phyloP scores from a whole-genome alignment of 805 yeast genomes.

The Candida ulmi region DNA sequence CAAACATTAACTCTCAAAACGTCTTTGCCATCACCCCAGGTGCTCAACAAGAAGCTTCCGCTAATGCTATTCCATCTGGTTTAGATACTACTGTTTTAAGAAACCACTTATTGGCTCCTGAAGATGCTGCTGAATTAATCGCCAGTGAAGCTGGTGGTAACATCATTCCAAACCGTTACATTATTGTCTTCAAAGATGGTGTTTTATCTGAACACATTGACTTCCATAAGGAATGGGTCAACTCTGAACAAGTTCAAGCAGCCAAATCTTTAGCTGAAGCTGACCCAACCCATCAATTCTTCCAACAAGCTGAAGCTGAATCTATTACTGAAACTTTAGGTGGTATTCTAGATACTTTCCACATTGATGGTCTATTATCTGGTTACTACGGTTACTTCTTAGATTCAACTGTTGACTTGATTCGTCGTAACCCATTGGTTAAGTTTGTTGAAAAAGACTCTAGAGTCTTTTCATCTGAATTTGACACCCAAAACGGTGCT shows the following conservation, averaged over 20 bases:
- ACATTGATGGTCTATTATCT: conserved; percentile 47
- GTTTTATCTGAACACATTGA: conserved; percentile 46
- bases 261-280: conserved; percentile 30
- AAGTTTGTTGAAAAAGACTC: conserved; percentile 75
- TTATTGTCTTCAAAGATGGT: conserved; percentile 74
- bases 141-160: conserved; percentile 39
- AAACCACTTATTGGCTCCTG: conserved; percentile 10
- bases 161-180: conserved; percentile 69
- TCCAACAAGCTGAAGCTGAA: conserved; percentile 25
- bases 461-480: conserved; percentile 55
- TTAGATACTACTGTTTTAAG: conserved; percentile 13
- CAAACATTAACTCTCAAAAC: conserved; percentile 40
- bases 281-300: conserved; percentile 33
- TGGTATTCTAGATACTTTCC: conserved; percentile 57
- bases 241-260: conserved; percentile 42
- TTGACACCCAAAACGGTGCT: conserved; percentile 71
- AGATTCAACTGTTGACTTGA: conserved; percentile 64
- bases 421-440: conserved; percentile 61
- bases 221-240: conserved; percentile 66
- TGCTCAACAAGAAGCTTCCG: conserved; percentile 3
- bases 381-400: conserved; percentile 90
- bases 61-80: conserved; percentile 11
- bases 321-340: conserved; percentile 31
- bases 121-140: conserved; percentile 40
- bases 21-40: conserved; percentile 25